These are phyloP conservation scores for Nothophaeocryptopus gaeumannii DNA, from an alignment of 2,329 filamentous ascomycete genomes.

Conservation along the genomic window DNA sequence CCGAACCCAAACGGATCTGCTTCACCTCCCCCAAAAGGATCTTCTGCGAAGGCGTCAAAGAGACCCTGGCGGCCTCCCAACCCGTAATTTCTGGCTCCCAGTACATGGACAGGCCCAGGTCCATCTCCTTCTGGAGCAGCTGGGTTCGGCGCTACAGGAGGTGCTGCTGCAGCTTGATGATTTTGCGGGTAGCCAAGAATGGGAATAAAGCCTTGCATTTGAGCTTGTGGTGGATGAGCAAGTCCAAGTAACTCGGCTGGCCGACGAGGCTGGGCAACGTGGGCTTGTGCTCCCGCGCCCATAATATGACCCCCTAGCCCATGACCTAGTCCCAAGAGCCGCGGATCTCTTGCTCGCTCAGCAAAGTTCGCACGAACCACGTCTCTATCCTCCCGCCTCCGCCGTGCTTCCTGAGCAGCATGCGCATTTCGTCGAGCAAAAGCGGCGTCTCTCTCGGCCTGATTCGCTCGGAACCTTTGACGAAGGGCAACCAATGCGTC, in stretches of 20 bases:
- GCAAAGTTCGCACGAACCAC: no score
- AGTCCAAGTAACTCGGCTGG: conserved; percentile 6
- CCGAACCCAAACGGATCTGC: conserved; percentile 11
- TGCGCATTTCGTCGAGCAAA: no score
- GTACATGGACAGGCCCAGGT: conserved; percentile 2
- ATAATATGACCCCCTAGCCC: conserved; percentile 11
- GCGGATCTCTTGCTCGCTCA: no score
- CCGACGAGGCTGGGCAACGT: conserved; percentile 6
- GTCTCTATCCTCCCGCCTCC: no score
- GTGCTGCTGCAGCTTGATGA: not conserved
- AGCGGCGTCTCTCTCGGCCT: no score
- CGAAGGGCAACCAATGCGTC: no score
- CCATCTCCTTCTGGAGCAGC: not conserved
- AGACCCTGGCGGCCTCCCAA: conserved; percentile 7
- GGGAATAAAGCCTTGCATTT: conserved; percentile 6
- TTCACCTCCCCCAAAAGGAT: conserved; percentile 15
- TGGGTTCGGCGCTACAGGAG: not conserved
- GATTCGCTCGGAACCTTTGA: no score
- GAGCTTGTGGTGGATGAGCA: conserved; percentile 7
- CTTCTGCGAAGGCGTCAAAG: conserved; percentile 12
- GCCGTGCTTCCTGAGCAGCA: no score
- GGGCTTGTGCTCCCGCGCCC: conserved; percentile 7
- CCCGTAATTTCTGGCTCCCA: conserved; percentile 11
- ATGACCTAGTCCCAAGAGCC: not conserved
- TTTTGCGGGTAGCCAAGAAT: not conserved